Evolutionary conservation across 257 asterid genomes (phyloP).

Genomic region (Ligustrum vulgare): DNA sequence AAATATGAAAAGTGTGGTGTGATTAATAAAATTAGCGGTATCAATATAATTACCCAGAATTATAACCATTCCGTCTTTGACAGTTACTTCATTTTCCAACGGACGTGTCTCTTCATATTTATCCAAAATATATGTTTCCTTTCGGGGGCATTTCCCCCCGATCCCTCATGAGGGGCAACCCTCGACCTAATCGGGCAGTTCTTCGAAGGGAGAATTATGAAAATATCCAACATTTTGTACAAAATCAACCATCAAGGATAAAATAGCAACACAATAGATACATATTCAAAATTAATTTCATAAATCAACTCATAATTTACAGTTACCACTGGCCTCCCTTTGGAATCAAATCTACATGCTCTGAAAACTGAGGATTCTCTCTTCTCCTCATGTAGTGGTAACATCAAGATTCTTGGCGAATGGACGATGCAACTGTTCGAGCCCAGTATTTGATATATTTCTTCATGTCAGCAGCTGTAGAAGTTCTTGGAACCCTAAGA

Average conservation of each 20-base stretch:
- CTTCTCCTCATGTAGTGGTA: background rate
- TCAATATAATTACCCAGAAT: no score
- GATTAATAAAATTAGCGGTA: no score
- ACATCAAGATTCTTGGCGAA: conserved; percentile 42
- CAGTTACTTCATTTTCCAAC: no score
- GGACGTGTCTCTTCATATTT: no score
- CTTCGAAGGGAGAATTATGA: no score
- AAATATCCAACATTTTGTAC: background rate
- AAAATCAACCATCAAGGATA: background rate
- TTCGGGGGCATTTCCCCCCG: no score
- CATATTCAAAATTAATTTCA: background rate
- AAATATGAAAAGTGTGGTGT: no score
- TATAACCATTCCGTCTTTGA: no score
- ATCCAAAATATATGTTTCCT: no score
- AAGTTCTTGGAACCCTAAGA: conserved; percentile 35
- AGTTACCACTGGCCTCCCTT: background rate
- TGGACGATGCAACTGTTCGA: conserved; percentile 52
- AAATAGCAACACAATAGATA: background rate
- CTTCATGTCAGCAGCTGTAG: conserved; percentile 57
- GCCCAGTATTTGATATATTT: conserved; percentile 66
- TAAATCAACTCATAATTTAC: background rate
- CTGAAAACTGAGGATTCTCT: background rate
- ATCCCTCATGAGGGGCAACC: no score
- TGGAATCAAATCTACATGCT: background rate
- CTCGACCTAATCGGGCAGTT: no score